A percentile compares a stretch with the other conserved stretches of the same genome.
Conservation (phyloP, 73 alveolate species). For the Chromera velia region DNA sequence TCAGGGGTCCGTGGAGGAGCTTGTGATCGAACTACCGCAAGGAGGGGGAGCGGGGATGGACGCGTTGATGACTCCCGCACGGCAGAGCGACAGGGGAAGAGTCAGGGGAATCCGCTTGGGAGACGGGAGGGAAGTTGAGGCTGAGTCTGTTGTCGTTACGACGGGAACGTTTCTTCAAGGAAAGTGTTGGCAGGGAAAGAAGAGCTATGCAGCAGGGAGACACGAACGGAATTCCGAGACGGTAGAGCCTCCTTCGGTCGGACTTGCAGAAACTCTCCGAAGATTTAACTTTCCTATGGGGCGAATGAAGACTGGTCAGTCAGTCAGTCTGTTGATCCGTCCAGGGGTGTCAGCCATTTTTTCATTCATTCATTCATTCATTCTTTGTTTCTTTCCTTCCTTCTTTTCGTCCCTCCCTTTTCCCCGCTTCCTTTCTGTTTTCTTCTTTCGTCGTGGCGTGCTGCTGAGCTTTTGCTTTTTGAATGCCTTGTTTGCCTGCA, state of each 20-base stretch:
- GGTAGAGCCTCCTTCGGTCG: constrained; percentile 58
- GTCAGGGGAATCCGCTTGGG: neutral
- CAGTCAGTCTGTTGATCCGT: constrained; percentile 39
- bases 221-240: constrained; percentile 46
- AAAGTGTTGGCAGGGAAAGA: constrained; percentile 45
- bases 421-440: too few species aligned
- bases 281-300: constrained; percentile 43
- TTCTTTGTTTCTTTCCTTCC: too few species aligned
- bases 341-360: constrained; percentile 41
- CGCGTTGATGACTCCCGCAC: too few species aligned
- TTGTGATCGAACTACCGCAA: too few species aligned
- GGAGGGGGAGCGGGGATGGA: too few species aligned
- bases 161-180: constrained; percentile 67
- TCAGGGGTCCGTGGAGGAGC: neutral
- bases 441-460: too few species aligned
- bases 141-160: constrained; percentile 47
- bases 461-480: too few species aligned
- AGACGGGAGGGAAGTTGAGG: constrained; percentile 7
- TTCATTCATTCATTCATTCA: constrained; percentile 33
- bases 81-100: too few species aligned
- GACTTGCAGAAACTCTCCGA: constrained; percentile 47
- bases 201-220: constrained; percentile 55
- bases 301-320: constrained; percentile 54
- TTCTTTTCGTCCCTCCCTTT: too few species aligned
- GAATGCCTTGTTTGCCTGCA: constrained; percentile 5